These are phyloP conservation scores for Recurvomyces mirabilis DNA, from an alignment of 495 filamentous ascomycete genomes.

Conservation along the genomic window DNA sequence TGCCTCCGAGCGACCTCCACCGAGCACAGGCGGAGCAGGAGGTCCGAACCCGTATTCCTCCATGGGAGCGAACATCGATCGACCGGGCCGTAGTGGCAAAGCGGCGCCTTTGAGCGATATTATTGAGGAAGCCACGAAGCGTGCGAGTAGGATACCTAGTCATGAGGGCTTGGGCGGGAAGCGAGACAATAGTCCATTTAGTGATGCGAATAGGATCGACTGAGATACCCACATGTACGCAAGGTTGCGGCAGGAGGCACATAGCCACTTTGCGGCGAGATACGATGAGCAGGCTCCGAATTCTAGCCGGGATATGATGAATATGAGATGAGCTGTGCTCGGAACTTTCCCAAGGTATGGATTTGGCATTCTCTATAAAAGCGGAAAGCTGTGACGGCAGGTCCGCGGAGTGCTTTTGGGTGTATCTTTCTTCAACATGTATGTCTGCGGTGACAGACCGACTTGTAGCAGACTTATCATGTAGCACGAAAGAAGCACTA, in stretches of 20 bases:
- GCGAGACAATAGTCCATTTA: constrained; percentile 18
- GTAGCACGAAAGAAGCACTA: too few species aligned
- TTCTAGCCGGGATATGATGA: constrained; percentile 1
- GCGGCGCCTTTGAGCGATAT: constrained; percentile 21
- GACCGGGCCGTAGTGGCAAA: constrained; percentile 9
- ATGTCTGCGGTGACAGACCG: too few species aligned
- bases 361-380: too few species aligned
- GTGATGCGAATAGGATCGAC: constrained; percentile 16
- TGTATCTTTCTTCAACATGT: too few species aligned
- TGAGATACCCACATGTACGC: too few species aligned
- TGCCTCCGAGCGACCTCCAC: constrained; percentile 13
- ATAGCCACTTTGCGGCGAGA: too few species aligned
- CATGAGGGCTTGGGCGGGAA: constrained; percentile 9
- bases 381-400: too few species aligned
- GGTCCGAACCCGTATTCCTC: constrained; percentile 18
- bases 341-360: too few species aligned
- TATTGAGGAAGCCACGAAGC: constrained; percentile 28
- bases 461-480: too few species aligned
- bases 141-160: constrained; percentile 21
- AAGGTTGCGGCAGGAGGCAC: too few species aligned
- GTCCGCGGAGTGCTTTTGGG: too few species aligned
- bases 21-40: constrained; percentile 8
- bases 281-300: constrained; percentile 4
- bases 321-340: not conserved
- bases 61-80: constrained; percentile 5